Conservation (phyloP, 257 asterid genomes). For the Scutellaria barbata region DNA sequence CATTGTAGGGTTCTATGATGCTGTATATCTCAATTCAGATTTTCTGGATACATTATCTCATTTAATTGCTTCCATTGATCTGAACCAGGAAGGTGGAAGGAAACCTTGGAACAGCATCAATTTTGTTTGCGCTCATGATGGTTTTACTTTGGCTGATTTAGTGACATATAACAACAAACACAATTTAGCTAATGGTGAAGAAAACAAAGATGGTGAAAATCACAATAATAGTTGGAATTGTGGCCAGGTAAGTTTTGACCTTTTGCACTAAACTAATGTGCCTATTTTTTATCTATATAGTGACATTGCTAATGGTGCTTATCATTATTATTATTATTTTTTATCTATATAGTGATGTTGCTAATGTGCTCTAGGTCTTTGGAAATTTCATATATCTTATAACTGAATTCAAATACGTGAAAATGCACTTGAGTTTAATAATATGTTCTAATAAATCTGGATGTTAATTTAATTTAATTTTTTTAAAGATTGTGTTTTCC, state of each 20-base stretch:
- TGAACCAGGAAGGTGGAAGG: conserved; percentile 94
- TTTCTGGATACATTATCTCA: conserved; percentile 6
- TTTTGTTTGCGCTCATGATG: conserved; percentile 94
- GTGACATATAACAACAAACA: conserved; percentile 91
- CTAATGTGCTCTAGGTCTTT: conserved; percentile 7
- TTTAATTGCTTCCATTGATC: conserved; percentile 33
- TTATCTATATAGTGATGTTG: conserved; percentile 23
- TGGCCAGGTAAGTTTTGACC: conserved; percentile 66
- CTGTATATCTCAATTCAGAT: conserved; percentile 3
- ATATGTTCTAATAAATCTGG: conserved; percentile 16
- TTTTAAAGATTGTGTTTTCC: background rate
- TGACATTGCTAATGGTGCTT: conserved; percentile 6
- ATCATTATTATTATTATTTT: too few species aligned
- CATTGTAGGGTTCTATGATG: conserved; percentile 3
- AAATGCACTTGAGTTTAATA: conserved; percentile 9
- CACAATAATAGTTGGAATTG: conserved; percentile 99
- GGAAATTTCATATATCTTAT: conserved; percentile 5
- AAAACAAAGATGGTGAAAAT: conserved; percentile 93
- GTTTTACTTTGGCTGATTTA: conserved; percentile 95
- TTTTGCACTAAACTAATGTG: background rate
- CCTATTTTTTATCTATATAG: conserved; percentile 4
- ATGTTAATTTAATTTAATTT: background rate
- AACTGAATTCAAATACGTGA: conserved; percentile 24
- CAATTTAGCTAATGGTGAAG: conserved; percentile 92
- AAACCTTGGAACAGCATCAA: conserved; percentile 96